A percentile compares a stretch with the other conserved stretches of the same genome.
These are phyloP conservation scores for Ceratobasidium sp. DNA, from an alignment of 1,284 basidiomycete genomes.

Conservation along the genomic window DNA sequence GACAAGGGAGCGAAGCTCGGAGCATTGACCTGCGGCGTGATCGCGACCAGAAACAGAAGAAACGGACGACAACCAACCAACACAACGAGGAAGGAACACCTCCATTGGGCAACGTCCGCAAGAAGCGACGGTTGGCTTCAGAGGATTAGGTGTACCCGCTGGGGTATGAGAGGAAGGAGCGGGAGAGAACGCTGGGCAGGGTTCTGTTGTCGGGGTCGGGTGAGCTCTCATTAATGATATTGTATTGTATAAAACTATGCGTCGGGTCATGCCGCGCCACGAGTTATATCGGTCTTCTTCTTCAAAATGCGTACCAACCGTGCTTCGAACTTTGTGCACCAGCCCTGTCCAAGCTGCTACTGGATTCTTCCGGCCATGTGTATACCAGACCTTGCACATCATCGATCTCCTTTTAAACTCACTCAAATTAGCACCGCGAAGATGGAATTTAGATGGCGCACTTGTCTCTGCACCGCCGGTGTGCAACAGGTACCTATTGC, in stretches of 20 bases:
- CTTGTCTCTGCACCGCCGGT: not conserved
- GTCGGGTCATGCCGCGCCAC: not conserved
- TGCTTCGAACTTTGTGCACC: not conserved
- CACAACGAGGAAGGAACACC: slow-evolving; percentile 29
- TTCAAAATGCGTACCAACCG: not conserved
- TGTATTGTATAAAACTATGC: not conserved
- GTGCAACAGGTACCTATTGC: too few relatives aligned
- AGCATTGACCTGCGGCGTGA: slow-evolving; percentile 34
- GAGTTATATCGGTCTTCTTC: not conserved
- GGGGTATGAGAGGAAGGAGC: not conserved
- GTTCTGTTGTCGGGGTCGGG: not conserved
- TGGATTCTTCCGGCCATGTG: not conserved
- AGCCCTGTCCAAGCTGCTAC: not conserved
- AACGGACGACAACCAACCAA: slow-evolving; percentile 23
- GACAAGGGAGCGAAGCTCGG: slow-evolving; percentile 28
- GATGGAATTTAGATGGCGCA: not conserved
- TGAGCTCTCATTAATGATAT: not conserved
- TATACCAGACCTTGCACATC: too few relatives aligned
- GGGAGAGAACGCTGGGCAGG: not conserved
- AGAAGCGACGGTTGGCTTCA: slow-evolving; percentile 28
- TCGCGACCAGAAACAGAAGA: slow-evolving; percentile 29
- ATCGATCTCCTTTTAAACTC: not conserved
- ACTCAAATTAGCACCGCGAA: not conserved
- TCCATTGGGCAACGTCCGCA: slow-evolving; percentile 3
- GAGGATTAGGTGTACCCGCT: slow-evolving; percentile 15